Percentiles rank a stretch among this genome's conserved stretches.
phyloP scores from a whole-genome alignment of 2,329 filamentous ascomycete genomes.

The Phialophora chinensis region DNA sequence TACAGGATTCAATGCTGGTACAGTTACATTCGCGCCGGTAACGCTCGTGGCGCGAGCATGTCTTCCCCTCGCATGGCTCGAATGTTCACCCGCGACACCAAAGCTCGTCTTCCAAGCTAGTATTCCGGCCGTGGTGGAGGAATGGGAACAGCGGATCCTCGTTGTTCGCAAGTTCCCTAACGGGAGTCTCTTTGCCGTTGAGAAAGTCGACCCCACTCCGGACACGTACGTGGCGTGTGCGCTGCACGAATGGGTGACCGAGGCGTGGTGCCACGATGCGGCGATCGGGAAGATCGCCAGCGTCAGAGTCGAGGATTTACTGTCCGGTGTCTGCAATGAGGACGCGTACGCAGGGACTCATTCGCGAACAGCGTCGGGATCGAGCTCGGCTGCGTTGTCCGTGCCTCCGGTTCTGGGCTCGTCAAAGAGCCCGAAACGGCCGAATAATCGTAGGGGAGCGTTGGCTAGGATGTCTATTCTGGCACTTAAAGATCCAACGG shows the following conservation, averaged over 20 bases:
- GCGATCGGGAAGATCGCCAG: slow-evolving; percentile 32
- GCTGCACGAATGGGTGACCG: slow-evolving; percentile 36
- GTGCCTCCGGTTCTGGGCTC: background rate
- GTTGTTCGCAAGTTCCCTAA: slow-evolving; percentile 33
- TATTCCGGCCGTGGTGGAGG: slow-evolving; percentile 28
- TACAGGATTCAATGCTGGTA: background rate
- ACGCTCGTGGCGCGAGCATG: slow-evolving; percentile 36
- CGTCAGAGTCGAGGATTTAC: slow-evolving; percentile 27
- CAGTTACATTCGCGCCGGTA: slow-evolving; percentile 29
- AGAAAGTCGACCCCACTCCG: slow-evolving; percentile 25
- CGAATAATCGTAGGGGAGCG: slow-evolving; percentile 37
- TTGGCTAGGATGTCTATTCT: slow-evolving; percentile 39
- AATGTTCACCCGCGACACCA: slow-evolving; percentile 13
- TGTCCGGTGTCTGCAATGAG: slow-evolving; percentile 6
- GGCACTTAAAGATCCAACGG: slow-evolving; percentile 20
- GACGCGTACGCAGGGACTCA: slow-evolving; percentile 4
- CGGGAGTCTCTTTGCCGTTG: slow-evolving; percentile 36
- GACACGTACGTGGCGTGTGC: slow-evolving; percentile 28
- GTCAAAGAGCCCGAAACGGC: slow-evolving; percentile 33
- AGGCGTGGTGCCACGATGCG: slow-evolving; percentile 34
- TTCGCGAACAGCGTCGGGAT: slow-evolving; percentile 25
- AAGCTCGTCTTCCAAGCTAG: slow-evolving; percentile 31
- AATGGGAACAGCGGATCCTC: slow-evolving; percentile 35
- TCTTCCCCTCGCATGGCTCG: slow-evolving; percentile 37
- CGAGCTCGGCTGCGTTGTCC: slow-evolving; percentile 25